Base-by-base conservation (phyloP, 768 basidiomycete genomes). In the Tricholoma flavovirens region DNA sequence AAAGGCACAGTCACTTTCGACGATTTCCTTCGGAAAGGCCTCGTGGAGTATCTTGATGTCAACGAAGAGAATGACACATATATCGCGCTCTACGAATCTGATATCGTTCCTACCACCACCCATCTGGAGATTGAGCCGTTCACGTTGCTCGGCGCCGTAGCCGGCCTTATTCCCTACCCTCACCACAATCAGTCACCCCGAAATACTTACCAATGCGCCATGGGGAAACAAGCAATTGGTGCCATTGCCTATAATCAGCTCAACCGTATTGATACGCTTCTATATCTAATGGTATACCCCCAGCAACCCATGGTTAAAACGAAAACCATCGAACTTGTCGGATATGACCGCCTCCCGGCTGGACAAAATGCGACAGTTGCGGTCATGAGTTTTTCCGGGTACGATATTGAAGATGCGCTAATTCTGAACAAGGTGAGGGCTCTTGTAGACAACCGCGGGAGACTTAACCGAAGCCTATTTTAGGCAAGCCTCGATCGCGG, bases 301-400 rank as follows among this genome's bases (percentile, higher is more conserved):
- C 97, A 99, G 67, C 93, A 98, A 64, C 97, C 97, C 2, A 97
- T 99, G 96, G 95, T 98, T 58, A 98, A 98, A 72, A 97, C 97
- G 5, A 95, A 94, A 71, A 97, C 97, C 2, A 99, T 98, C 55
- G 97, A 99, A 69, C 73, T 99, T 53, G 83, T 98, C 55, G 96
- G 95, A 2, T 99, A 98, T 68, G 95, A 99, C 71, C 87, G 88
- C 58, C 81, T 99, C 4, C 97, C 97, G 4, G 97, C 97, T 4
- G 97, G 97, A 12, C 95, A 99, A 71, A 99, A 99, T 68, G 97
- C 97, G 10, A 98, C 87, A 0, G 93, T 99, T 45, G 97, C 97
- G 10, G 94, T 98, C 62, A 99, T 99, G 97, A 94, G 92, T 69
- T 99, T 90, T 72, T 97, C 95, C 5, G 97, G 97, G 22, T 99